Base-by-base conservation (phyloP, 2,329 filamentous ascomycete genomes). In the Dactylonectria macrodidyma region DNA sequence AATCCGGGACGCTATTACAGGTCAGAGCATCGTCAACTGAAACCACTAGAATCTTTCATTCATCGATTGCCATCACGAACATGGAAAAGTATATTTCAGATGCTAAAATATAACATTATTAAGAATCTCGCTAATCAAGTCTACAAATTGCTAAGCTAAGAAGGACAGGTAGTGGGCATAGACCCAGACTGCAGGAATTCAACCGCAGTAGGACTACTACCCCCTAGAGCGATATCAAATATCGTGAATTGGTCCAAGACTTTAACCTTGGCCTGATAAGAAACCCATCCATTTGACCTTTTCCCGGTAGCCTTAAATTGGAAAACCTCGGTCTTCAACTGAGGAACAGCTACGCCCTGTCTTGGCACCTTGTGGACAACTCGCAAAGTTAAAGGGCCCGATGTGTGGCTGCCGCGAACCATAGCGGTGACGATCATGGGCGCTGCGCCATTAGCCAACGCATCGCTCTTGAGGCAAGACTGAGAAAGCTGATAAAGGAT, bases 241-340 rank as follows among this genome's bases (percentile, higher is more conserved):
- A 22, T 38, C n/a, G 1, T 44, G 6, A 38, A 22, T 19, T 19
- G 19, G 2, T 46, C 34, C 0, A 22, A 24, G 1, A 22, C 36
- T 19, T 14, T 38, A 1, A 65, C 51, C 46, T 62, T 22, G 0
- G 57, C 71, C n/a, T 67, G 62, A 38, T 66, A 72, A 3, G 34
- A 16, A 12, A 64, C 59, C 3, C 22, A 72, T 2, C 67, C 70
- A 3, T 52, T 59, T 0, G n/a, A 6, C 19, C 66, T 70, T 38
- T 72, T 71, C 3, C 71, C 71, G 5, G 70, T 72, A 10, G 67
- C 62, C 59, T 68, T 69, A 65, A 72, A 72, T 8, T 41, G 24
- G 7, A 33, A 3, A 6, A 44, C 6, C 3, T 66, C 59, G 0
- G 24, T 64, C 56, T 56, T 24, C 5, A 72, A 19, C 9, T 22